Percentiles rank a stretch among this genome's conserved stretches.
Evolutionary conservation across 352 stramenopile species (phyloP).

Genomic region (Pseudoperonospora humuli): DNA sequence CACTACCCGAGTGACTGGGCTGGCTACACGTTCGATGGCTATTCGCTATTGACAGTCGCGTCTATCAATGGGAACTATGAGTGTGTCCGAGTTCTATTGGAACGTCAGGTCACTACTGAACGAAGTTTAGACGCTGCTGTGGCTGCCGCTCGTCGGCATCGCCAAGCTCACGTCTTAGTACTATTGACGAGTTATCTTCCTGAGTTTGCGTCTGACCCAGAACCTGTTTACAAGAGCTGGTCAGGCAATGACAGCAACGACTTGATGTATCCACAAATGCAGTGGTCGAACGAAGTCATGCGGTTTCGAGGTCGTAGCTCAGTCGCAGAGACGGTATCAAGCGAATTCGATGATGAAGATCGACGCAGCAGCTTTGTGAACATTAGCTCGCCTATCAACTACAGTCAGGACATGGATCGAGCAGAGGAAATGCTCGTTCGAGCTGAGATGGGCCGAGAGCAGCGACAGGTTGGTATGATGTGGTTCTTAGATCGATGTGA

Average conservation of each 20-base stretch:
- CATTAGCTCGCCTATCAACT: constrained; percentile 23
- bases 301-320: constrained; percentile 16
- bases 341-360: constrained; percentile 26
- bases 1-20: constrained; percentile 20
- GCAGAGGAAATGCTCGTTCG: constrained; percentile 17
- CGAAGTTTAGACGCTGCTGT: constrained; percentile 43
- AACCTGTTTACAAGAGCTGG: constrained; percentile 16
- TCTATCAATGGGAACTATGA: constrained; percentile 63
- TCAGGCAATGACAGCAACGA: constrained; percentile 1
- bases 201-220: constrained; percentile 28
- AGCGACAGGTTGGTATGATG: constrained; percentile 25
- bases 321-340: constrained; percentile 31
- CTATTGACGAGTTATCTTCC: constrained; percentile 63
- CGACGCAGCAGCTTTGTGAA: constrained; percentile 20
- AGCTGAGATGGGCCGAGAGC: constrained; percentile 30
- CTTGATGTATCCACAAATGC: background rate
- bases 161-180: constrained; percentile 61
- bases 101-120: constrained; percentile 15
- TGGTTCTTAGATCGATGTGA: constrained; percentile 35
- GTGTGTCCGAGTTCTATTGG: constrained; percentile 51
- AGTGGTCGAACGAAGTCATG: constrained; percentile 7
- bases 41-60: constrained; percentile 56
- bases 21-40: constrained; percentile 49
- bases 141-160: constrained; percentile 37
- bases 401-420: constrained; percentile 10